Base-by-base conservation (phyloP, 257 asterid genomes). In the Ophiorrhiza pumila region DNA sequence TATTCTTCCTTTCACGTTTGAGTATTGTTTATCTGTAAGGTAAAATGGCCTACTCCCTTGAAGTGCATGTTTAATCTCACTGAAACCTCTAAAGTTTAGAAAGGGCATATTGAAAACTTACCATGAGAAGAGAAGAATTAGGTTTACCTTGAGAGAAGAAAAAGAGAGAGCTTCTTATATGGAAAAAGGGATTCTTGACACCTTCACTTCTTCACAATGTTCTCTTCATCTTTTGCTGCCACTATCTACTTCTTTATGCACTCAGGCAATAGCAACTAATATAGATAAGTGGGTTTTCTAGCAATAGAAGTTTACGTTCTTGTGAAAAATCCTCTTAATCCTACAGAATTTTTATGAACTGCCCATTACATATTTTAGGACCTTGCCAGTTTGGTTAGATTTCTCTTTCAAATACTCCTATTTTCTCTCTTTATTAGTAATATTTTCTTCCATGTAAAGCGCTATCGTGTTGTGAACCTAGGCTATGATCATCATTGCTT, bases 401-500 rank as follows among this genome's bases (percentile, higher is more conserved):
- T 14, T 31, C 45, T 49, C 15, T 12, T n/a, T n/a, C 49, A 41
- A 15, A 20, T 4, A 50, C 23, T 11, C 35, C 50, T 35, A 13
- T 39, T 49, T 35, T 62, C 47, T 78, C 32, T 69, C 58, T 71
- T 68, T 17, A 42, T 69, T n/a, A 12, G 18, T 62, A 53, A 53
- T 41, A 25, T 15, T 0, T 68, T 49, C 15, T 15, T 31, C 23
- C 42, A 29, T 18, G 18, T 68, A 68, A 32, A 27, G 8, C 60
- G 32, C 39, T 34, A 35, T 39, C 74, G 58, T 78, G 68, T 77
- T 62, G 55, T 60, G 68, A 25, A 32, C 61, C 74, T 63, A 94
- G 99, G 98, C 95, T 61, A 94, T 94, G 99, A 94, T 94, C 73
- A 84, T 91, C 74, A 85, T 94, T 78, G 82, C 99, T 58, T 94